Percentiles rank a stretch among this genome's conserved stretches.
These are phyloP conservation scores for Aureobasidium sp. DNA, from an alignment of 2,329 filamentous ascomycete genomes.

Conservation along the genomic window DNA sequence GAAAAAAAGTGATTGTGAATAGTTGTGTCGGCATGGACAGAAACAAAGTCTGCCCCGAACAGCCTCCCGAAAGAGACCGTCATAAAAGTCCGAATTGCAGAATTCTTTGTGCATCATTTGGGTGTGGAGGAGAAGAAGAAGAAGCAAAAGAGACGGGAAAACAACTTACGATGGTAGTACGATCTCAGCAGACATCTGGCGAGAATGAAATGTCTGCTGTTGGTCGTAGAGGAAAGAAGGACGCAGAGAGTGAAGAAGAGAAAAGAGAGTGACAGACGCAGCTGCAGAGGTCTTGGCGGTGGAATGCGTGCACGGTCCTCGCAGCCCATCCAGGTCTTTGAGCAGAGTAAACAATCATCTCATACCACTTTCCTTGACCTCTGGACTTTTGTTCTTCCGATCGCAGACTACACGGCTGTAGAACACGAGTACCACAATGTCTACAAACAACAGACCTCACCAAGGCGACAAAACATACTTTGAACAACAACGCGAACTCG, in stretches of 20 bases:
- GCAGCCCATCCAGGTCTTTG: not conserved
- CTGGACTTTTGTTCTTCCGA: too few species aligned
- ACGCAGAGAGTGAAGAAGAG: not conserved
- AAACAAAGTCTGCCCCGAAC: not conserved
- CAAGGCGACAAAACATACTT: conserved; percentile 50
- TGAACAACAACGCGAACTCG: conserved; percentile 64
- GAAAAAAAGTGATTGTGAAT: conserved; percentile 12
- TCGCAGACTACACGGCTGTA: too few species aligned
- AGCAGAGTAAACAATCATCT: not conserved
- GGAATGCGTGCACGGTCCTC: not conserved
- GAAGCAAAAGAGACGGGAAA: not conserved
- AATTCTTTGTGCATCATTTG: conserved; percentile 13
- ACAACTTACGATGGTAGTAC: not conserved
- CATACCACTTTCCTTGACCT: too few species aligned
- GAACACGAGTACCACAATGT: not conserved
- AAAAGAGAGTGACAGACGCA: not conserved
- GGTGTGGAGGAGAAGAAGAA: too few species aligned
- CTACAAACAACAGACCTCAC: conserved; percentile 29
- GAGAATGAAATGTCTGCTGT: not conserved
- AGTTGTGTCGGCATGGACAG: conserved; percentile 5
- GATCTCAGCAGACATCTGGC: not conserved
- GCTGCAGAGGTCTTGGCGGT: not conserved
- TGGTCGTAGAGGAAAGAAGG: not conserved
- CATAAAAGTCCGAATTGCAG: conserved; percentile 13
- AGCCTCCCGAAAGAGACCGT: not conserved